phyloP scores from a whole-genome alignment of 257 asterid species.

The Lithospermum erythrorhizon region DNA sequence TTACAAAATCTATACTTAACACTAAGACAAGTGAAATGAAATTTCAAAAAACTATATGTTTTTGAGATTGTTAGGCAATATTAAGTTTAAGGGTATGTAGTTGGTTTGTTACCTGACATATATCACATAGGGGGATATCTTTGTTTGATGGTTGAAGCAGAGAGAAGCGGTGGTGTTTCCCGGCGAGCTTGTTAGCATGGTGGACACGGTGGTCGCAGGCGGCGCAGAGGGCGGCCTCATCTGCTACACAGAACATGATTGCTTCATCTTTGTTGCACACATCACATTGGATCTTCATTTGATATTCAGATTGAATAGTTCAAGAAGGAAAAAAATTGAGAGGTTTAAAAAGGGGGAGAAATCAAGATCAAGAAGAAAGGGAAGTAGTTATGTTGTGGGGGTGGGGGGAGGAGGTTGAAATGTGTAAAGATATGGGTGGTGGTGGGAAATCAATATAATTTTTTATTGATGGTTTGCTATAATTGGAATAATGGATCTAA shows the following conservation, averaged over 20 bases:
- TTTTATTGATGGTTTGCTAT: no score
- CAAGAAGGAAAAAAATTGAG: neutral
- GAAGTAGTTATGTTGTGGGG: conserved; percentile 3
- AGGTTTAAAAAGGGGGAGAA: neutral
- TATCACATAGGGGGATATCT: conserved; percentile 63
- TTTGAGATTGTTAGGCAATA: neutral
- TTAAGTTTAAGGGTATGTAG: neutral
- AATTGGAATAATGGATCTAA: no score
- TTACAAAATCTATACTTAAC: no score
- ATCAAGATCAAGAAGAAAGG: neutral
- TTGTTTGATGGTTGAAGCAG: conserved; percentile 55
- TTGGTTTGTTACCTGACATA: conserved; percentile 50
- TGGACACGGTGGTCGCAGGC: conserved; percentile 93
- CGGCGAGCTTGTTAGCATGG: conserved; percentile 91
- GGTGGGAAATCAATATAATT: no score
- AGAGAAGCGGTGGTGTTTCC: conserved; percentile 69
- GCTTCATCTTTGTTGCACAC: conserved; percentile 70
- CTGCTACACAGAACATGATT: conserved; percentile 59
- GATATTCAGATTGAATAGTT: neutral
- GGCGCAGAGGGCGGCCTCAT: conserved; percentile 82
- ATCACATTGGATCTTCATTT: conserved; percentile 91
- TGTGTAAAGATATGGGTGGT: neutral
- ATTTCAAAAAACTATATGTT: neutral
- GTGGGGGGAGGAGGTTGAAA: neutral
- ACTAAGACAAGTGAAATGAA: no score